These are phyloP conservation scores for Pythium folliculosum DNA, from an alignment of 352 stramenopile genomes.

Conservation along the genomic window DNA sequence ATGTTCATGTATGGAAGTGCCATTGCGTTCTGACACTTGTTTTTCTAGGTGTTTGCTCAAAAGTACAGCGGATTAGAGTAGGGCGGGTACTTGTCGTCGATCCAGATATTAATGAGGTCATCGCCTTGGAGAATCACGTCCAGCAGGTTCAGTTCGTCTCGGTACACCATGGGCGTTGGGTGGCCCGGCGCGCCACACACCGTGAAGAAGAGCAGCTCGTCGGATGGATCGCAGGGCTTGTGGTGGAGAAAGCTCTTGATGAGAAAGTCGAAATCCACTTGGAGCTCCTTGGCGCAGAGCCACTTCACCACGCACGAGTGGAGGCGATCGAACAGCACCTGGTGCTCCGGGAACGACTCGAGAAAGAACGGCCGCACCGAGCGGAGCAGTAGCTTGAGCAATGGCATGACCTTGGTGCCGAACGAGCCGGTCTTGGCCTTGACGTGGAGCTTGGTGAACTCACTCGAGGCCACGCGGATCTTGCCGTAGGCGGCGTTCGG, in stretches of 20 bases:
- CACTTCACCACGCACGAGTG: slow-evolving; percentile 43
- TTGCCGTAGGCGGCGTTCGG: slow-evolving; percentile 24
- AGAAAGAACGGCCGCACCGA: slow-evolving; percentile 44
- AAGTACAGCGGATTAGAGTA: slow-evolving; percentile 78
- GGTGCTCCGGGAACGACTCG: slow-evolving; percentile 54
- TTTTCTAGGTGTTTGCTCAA: slow-evolving; percentile 1
- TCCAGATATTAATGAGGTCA: slow-evolving; percentile 73
- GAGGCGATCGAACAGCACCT: slow-evolving; percentile 56
- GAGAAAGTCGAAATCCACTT: slow-evolving; percentile 65
- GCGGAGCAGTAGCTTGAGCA: slow-evolving; percentile 48
- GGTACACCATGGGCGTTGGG: slow-evolving; percentile 53
- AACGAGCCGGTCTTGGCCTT: slow-evolving; percentile 57
- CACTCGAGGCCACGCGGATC: slow-evolving; percentile 44
- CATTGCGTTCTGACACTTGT: not conserved
- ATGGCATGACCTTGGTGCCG: slow-evolving; percentile 39
- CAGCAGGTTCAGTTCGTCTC: slow-evolving; percentile 59
- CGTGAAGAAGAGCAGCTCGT: slow-evolving; percentile 54
- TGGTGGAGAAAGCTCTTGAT: slow-evolving; percentile 57
- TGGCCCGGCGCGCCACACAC: slow-evolving; percentile 53
- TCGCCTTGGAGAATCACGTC: slow-evolving; percentile 67
- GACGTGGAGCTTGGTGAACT: slow-evolving; percentile 70
- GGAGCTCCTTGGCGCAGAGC: slow-evolving; percentile 45
- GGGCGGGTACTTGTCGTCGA: slow-evolving; percentile 66
- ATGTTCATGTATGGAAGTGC: not conserved
- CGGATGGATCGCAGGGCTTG: slow-evolving; percentile 3